Evolutionary conservation across 257 asterid genomes (phyloP).

Genomic region (Solanum neorickii): DNA sequence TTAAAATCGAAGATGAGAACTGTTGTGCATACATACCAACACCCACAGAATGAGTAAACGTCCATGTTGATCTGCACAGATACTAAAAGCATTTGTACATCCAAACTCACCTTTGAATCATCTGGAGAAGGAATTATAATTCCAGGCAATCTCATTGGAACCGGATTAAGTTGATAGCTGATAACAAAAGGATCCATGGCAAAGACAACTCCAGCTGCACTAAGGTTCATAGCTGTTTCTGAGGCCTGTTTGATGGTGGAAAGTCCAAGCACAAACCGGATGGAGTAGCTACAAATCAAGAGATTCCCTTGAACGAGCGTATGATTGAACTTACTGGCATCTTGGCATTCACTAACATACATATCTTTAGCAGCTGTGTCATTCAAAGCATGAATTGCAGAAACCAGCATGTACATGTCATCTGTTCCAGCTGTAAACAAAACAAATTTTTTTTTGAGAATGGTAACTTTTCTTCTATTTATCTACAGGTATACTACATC

Average conservation of each 20-base stretch:
- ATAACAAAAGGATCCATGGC: slow-evolving; percentile 91
- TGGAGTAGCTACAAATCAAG: slow-evolving; percentile 90
- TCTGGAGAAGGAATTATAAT: slow-evolving; percentile 72
- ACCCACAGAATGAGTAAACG: background rate
- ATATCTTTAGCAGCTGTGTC: slow-evolving; percentile 41
- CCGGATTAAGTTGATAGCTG: slow-evolving; percentile 82
- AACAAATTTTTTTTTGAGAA: too few species aligned
- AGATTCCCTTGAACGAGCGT: slow-evolving; percentile 64
- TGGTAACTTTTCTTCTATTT: background rate
- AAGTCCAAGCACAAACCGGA: slow-evolving; percentile 93
- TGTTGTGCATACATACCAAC: background rate
- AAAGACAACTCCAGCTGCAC: slow-evolving; percentile 88
- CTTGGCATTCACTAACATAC: slow-evolving; percentile 93
- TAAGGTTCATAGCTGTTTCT: slow-evolving; percentile 71
- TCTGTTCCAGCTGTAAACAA: slow-evolving; percentile 64
- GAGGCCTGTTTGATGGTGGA: slow-evolving; percentile 79
- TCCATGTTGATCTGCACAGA: background rate
- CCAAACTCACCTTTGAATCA: slow-evolving; percentile 70
- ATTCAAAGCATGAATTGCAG: slow-evolving; percentile 70
- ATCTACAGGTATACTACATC: background rate
- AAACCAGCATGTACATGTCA: slow-evolving; percentile 54
- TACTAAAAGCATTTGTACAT: background rate
- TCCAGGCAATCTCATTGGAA: slow-evolving; percentile 78
- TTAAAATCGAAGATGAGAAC: background rate
- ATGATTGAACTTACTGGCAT: slow-evolving; percentile 43